These are phyloP conservation scores for Manihot esculenta DNA, from an alignment of 441 rosid species.

Conservation along the genomic window DNA sequence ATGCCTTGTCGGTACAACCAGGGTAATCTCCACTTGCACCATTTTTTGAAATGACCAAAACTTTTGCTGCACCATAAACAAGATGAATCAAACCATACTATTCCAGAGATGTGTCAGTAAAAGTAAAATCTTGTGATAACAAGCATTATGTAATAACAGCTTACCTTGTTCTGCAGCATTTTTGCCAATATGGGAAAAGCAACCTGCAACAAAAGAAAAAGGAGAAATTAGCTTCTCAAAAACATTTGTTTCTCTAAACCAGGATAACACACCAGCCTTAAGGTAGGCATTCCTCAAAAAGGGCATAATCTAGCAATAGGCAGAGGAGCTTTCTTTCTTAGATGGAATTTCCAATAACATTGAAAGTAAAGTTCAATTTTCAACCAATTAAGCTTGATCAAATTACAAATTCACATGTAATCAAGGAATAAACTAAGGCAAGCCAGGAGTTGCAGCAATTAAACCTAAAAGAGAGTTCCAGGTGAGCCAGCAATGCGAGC, in stretches of 20 bases:
- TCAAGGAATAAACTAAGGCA: neutral
- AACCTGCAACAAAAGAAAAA: constrained; percentile 52
- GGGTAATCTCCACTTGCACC: constrained; percentile 92
- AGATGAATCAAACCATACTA: constrained; percentile 5
- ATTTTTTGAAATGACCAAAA: constrained; percentile 53
- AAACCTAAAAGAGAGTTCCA: constrained; percentile 4
- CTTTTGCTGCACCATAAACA: constrained; percentile 33
- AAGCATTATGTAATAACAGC: constrained; percentile 1
- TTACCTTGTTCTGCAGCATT: constrained; percentile 60
- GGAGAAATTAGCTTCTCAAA: constrained; percentile 28
- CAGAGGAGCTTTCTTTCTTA: neutral
- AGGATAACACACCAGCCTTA: neutral
- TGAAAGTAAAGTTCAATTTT: neutral
- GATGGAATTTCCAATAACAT: neutral
- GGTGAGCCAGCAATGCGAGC: neutral
- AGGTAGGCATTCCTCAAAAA: neutral
- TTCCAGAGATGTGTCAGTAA: neutral
- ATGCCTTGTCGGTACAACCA: constrained; percentile 69
- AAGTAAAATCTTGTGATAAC: neutral
- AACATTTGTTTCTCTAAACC: neutral
- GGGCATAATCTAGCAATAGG: neutral
- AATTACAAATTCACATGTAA: neutral
- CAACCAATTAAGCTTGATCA: neutral
- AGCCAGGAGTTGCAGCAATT: neutral
- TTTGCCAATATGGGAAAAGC: constrained; percentile 62